Conservation (phyloP, 2,329 filamentous ascomycete species). For the Claviceps citrina region DNA sequence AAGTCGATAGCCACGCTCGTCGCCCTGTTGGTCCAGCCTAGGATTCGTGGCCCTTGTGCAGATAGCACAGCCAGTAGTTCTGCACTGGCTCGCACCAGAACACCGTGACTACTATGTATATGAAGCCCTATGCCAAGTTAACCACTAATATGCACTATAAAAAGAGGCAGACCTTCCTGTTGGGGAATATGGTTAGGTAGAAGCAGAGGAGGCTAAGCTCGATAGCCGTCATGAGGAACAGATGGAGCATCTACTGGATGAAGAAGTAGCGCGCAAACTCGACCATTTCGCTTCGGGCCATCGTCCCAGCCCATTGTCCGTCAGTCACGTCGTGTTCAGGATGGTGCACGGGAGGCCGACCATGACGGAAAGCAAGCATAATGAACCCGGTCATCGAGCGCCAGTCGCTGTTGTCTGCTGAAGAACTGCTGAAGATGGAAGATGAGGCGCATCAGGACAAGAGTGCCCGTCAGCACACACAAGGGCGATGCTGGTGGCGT, state of each 20-base stretch:
- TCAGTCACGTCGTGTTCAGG: slow-evolving; percentile 13
- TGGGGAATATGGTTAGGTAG: slow-evolving; percentile 5
- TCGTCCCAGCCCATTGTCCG: slow-evolving; percentile 17
- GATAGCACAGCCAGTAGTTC: slow-evolving; percentile 4
- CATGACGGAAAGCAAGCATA: slow-evolving; percentile 10
- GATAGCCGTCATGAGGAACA: slow-evolving; percentile 3
- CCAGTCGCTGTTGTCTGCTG: slow-evolving; percentile 17
- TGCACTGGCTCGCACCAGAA: slow-evolving; percentile 3
- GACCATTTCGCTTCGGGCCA: background rate
- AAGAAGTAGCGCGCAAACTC: slow-evolving; percentile 5
- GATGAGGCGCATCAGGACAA: slow-evolving; percentile 9
- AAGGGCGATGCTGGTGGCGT: slow-evolving; percentile 8
- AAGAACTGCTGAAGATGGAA: slow-evolving; percentile 15
- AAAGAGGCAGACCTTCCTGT: background rate
- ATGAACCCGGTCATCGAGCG: slow-evolving; percentile 19
- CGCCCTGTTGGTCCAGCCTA: slow-evolving; percentile 4
- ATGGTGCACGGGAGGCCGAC: slow-evolving; percentile 12
- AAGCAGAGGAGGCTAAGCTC: slow-evolving; percentile 4
- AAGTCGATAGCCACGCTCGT: slow-evolving; percentile 4
- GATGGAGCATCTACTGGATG: slow-evolving; percentile 5
- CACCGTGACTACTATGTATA: background rate
- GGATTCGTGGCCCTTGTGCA: slow-evolving; percentile 1
- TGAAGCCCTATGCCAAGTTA: background rate
- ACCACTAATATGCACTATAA: slow-evolving; percentile 2
- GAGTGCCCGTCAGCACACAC: slow-evolving; percentile 8